Evolutionary conservation across 78 protist species (phyloP), one percentile per base, ranked within the genome.

Genomic region (Tieghemostelium lacteum): DNA sequence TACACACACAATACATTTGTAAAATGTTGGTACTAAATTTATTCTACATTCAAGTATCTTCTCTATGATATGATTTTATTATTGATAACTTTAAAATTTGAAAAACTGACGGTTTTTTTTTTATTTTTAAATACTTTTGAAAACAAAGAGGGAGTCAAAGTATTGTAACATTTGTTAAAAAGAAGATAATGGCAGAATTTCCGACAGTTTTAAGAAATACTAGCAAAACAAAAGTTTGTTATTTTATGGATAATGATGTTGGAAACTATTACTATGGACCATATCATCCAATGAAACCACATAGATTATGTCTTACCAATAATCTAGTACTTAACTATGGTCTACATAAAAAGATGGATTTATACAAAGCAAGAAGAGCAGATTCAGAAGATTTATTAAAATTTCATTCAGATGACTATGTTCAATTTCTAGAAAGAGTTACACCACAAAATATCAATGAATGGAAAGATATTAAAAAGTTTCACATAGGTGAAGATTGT

Each of bases 241-340:
- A 91, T 29, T 91, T 91, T 63, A 61, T 83, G 29, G 94, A 91
- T 74, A 85, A 71, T 36, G 75, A 70, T n/a, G 92, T 94, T 24
- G 93, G 93, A 1, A 78, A 72, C 54, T 86, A 65, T 33, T 83
- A 80, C 86, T 97, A 97, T 58, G 98, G 98, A 22, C 95, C 83
- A 0, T 93, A 95, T 22, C 99, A 98, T 86, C 99, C 99, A 24
- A 99, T 99, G 99, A 98, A 98, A 73, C 99, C 99, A 33, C 98
- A 97, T 75, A 86, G 99, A 20, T 65, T 97, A 19, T 39, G 96
- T 31, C 50, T 99, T 70, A 95, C 99, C 22, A 99, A 98, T 78
- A 95, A 97, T 62, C 94, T 98, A 8, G 60, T 98, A 19, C 75
- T 97, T 40, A 94, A 96, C 76, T 98, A 98, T 74, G 99, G 98